Percentiles rank a stretch among this genome's conserved stretches.
Conservation (phyloP, 352 stramenopile genomes). For the Pythium dissotocum region DNA sequence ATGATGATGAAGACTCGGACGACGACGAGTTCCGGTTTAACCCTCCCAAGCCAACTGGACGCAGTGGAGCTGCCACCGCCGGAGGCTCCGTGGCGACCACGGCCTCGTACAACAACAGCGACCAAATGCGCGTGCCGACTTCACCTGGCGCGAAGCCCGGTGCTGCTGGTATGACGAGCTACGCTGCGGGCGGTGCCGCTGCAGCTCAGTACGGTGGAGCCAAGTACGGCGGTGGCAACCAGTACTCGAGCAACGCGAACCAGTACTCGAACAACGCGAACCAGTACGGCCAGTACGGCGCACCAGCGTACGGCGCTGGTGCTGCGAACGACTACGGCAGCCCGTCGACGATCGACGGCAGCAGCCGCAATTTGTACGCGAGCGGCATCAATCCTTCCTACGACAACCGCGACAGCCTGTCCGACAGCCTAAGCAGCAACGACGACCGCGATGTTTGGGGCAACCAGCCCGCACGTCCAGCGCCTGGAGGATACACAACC, state of each 20-base stretch:
- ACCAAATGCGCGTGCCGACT: slow-evolving; percentile 10
- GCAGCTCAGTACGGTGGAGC: slow-evolving; percentile 10
- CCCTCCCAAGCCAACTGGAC: slow-evolving; percentile 20
- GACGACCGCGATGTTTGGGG: slow-evolving; percentile 25
- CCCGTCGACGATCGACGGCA: slow-evolving; percentile 43
- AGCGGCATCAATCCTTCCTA: slow-evolving; percentile 12
- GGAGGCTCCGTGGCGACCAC: slow-evolving; percentile 12
- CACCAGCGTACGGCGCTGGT: slow-evolving; percentile 18
- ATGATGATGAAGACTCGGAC: slow-evolving; percentile 66
- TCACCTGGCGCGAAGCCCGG: slow-evolving; percentile 5
- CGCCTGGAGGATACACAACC: not conserved
- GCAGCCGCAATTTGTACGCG: slow-evolving; percentile 16
- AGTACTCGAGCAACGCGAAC: slow-evolving; percentile 3
- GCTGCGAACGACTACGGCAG: slow-evolving; percentile 45
- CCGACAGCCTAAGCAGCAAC: slow-evolving; percentile 23
- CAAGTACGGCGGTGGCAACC: slow-evolving; percentile 12
- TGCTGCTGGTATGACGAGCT: not conserved
- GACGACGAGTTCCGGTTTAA: slow-evolving; percentile 45
- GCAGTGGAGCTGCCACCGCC: not conserved
- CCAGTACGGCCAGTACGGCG: slow-evolving; percentile 31
- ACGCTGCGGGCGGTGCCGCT: not conserved
- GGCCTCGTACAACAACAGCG: slow-evolving; percentile 24
- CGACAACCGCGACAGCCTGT: slow-evolving; percentile 13
- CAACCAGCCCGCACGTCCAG: slow-evolving; percentile 1
- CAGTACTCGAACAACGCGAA: not conserved